phyloP scores from a whole-genome alignment of 2,329 filamentous ascomycete genomes.

The Dryadomyces quercivorus region DNA sequence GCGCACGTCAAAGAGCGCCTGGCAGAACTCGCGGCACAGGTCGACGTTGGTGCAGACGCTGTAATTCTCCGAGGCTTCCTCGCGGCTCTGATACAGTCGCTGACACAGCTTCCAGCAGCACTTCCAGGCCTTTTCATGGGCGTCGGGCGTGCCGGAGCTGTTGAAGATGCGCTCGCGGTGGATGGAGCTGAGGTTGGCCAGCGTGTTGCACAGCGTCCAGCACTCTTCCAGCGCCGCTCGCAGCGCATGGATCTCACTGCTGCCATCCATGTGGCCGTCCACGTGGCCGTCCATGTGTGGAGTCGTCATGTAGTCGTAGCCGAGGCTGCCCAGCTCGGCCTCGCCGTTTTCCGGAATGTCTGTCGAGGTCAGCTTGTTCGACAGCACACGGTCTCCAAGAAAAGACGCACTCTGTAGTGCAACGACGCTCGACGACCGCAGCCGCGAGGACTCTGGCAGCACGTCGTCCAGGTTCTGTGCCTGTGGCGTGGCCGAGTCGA shows the following conservation, averaged over 20 bases:
- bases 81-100: constrained; percentile 69
- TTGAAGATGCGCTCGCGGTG: constrained; percentile 71
- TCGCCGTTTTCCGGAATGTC: constrained; percentile 39
- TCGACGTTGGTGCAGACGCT: constrained; percentile 68
- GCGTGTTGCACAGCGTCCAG: constrained; percentile 87
- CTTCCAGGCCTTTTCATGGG: constrained; percentile 83
- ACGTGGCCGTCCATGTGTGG: constrained; percentile 25
- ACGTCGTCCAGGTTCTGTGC: constrained; percentile 75
- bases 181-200: constrained; percentile 73
- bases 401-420: constrained; percentile 59
- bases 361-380: constrained; percentile 14
- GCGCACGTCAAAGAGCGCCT: constrained; percentile 78
- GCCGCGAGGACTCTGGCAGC: constrained; percentile 38
- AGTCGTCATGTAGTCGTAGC: constrained; percentile 32
- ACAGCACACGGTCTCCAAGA: too few relatives aligned
- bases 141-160: constrained; percentile 59
- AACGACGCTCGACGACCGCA: constrained; percentile 55
- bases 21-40: constrained; percentile 83
- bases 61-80: constrained; percentile 54
- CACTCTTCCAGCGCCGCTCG: constrained; percentile 72
- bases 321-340: constrained; percentile 31
- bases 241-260: constrained; percentile 56
- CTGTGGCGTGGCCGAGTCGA: constrained; percentile 63
- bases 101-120: constrained; percentile 91
- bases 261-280: constrained; percentile 26